Percentiles rank a stretch among this genome's conserved stretches.
phyloP scores from a whole-genome alignment of 1,284 basidiomycete species.

The Ceratobasidium sp. region DNA sequence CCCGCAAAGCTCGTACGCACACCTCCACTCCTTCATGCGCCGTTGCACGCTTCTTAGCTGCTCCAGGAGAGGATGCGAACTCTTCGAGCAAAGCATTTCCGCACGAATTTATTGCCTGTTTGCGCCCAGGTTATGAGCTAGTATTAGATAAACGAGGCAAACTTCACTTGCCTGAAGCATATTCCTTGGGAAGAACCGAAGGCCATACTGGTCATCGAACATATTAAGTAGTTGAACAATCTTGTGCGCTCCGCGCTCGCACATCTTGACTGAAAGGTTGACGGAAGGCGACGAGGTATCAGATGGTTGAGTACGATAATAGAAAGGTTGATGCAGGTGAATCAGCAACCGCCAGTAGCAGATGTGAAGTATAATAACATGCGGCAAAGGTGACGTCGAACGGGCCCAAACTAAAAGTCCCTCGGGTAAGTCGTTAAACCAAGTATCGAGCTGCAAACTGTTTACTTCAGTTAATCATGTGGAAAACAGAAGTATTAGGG shows the following conservation, averaged over 20 bases:
- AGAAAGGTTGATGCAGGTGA: conserved; percentile 1
- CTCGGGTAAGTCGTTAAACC: conserved; percentile 3
- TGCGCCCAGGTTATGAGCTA: background rate
- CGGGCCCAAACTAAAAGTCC: conserved; percentile 1
- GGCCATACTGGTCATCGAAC: background rate
- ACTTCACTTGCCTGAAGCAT: conserved; percentile 11
- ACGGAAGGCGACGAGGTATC: conserved; percentile 4
- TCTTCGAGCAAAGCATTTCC: background rate
- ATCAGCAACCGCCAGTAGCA: conserved; percentile 18
- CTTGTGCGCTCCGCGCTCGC: background rate
- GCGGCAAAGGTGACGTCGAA: conserved; percentile 53
- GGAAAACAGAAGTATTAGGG: too few relatives aligned
- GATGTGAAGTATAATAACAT: conserved; percentile 15
- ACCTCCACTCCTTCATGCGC: background rate
- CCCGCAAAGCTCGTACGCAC: conserved; percentile 6
- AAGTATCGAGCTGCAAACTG: background rate
- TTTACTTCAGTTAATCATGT: too few relatives aligned
- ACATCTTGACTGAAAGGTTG: background rate
- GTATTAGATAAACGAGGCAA: too few relatives aligned
- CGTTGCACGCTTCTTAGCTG: background rate
- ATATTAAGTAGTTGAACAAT: background rate
- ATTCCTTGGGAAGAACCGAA: conserved; percentile 5
- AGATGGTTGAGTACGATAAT: background rate
- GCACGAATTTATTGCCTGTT: conserved; percentile 18
- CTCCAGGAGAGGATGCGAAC: background rate